Evolutionary conservation across 1,284 basidiomycete genomes (phyloP).

Genomic region (Microbotryomycetes sp.): DNA sequence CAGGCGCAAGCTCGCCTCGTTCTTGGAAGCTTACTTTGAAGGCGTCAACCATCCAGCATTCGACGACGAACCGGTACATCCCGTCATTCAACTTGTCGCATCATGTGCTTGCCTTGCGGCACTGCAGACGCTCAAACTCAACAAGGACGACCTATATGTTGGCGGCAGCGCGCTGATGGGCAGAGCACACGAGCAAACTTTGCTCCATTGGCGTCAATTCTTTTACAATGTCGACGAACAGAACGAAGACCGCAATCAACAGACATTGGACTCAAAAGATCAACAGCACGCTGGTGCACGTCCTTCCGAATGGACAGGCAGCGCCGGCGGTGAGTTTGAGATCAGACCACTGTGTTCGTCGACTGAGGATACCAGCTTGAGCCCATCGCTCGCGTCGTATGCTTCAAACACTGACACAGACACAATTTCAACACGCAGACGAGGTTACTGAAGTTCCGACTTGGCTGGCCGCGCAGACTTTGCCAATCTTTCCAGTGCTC

Average conservation of each 20-base stretch:
- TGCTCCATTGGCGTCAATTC: conserved; percentile 14
- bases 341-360: not conserved
- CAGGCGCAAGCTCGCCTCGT: conserved; percentile 10
- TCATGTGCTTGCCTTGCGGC: conserved; percentile 19
- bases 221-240: not conserved
- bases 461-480: conserved; percentile 31
- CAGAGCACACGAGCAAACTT: conserved; percentile 9
- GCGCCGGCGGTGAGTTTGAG: conserved; percentile 3
- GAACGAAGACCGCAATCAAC: not conserved
- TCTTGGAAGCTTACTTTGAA: conserved; percentile 8
- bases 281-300: not conserved
- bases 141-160: conserved; percentile 24
- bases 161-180: conserved; percentile 17
- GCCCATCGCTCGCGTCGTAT: no score
- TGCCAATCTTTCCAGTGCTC: conserved; percentile 20
- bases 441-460: conserved; percentile 2
- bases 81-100: conserved; percentile 17
- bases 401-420: no score
- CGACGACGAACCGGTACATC: conserved; percentile 3
- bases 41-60: no score
- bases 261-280: no score
- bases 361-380: no score
- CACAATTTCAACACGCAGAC: no score
- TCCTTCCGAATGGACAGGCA: not conserved
- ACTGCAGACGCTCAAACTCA: conserved; percentile 30